Conservation (phyloP, 495 filamentous ascomycete genomes). For the Aspergillus sclerotiicarbonarius region DNA sequence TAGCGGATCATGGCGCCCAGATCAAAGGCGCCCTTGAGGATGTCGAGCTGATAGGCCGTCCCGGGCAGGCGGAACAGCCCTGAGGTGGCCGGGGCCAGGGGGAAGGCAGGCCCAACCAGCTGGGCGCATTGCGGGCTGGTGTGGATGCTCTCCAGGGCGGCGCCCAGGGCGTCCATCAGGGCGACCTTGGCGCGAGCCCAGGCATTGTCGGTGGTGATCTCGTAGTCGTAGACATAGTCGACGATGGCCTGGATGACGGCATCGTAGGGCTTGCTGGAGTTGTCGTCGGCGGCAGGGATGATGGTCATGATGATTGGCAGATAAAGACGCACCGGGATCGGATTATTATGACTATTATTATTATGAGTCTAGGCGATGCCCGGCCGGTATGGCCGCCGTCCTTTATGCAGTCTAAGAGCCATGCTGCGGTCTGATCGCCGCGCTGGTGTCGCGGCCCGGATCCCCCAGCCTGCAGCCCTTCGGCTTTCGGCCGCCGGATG, state of each 20-base stretch:
- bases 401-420: no score
- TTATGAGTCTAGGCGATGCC: not conserved
- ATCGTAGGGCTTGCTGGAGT: conserved; percentile 13
- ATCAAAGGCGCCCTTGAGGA: conserved; percentile 39
- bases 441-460: not conserved
- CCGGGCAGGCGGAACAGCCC: conserved; percentile 37
- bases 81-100: conserved; percentile 12
- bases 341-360: not conserved
- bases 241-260: conserved; percentile 16
- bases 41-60: conserved; percentile 28
- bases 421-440: no score
- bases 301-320: not conserved
- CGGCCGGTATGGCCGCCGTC: no score
- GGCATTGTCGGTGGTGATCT: conserved; percentile 9
- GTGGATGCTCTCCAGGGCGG: conserved; percentile 28
- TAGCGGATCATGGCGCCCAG: conserved; percentile 35
- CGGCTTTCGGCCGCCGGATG: not conserved
- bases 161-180: conserved; percentile 32
- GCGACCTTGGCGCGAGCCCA: conserved; percentile 18
- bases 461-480: not conserved
- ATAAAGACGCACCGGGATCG: not conserved
- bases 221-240: conserved; percentile 23
- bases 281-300: not conserved
- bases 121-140: conserved; percentile 17
- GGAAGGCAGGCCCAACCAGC: conserved; percentile 26